Base-by-base conservation (phyloP, 495 filamentous ascomycete species). In the Lindgomyces ingoldianus region DNA sequence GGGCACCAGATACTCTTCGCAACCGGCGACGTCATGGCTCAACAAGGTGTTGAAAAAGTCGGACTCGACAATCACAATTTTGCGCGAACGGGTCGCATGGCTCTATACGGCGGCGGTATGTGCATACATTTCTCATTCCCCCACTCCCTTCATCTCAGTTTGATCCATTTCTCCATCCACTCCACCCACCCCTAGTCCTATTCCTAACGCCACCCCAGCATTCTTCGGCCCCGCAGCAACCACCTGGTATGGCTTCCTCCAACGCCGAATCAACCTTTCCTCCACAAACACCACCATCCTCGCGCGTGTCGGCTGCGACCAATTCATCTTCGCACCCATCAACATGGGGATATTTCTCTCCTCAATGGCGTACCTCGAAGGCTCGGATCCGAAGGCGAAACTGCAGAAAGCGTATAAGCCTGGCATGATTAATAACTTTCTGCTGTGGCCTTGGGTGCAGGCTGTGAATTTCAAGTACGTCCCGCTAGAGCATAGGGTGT, bases 361-460 rank as follows among this genome's bases (percentile, higher is more conserved):
- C 57, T 89, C 82, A 67, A 93, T 98, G 90, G 89, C 92, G 4
- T 80, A 91, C 39, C 81, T 98, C 77, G 94, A 98, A 75, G 94
- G 94, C 27, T 73, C 73, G 4, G 81, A 83, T 57, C 87, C 89
- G 6, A 71, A 77, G 63, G 85, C 91, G 69, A 96, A 93, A 81
- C 77, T 91, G 54, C 74, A 81, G 39, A 83, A 77, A 63, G 87
- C 80, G 56, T 98, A 91, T 72, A 67, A 72, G 52, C 77, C 81
- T 4, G 88, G 87, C 47, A 80, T 98, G 74, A 83, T 80, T 72
- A 89, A 87, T 71, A 98, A 98, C 74, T 92, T 89, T 81, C 85
- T 91, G 75, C 81, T 98, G 50, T 98, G 95, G 94, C 95, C 94
- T 9, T 84, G 84, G 63, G 91, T 98, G 60, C 94, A 98, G 79